phyloP scores from a whole-genome alignment of 2,329 filamentous ascomycete species.

The Seiridium unicorne region DNA sequence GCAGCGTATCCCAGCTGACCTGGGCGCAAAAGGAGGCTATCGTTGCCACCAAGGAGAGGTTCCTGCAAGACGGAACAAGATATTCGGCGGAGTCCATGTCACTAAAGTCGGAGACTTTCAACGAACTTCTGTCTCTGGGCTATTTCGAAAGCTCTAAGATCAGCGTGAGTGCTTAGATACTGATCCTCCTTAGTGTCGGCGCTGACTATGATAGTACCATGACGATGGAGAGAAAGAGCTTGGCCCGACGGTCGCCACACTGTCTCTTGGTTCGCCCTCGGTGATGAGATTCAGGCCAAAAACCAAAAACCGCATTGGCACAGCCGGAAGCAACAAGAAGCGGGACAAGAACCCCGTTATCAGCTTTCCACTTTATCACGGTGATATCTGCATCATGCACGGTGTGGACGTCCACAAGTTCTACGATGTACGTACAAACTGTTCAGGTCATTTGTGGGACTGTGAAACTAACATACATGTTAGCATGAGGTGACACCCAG shows the following conservation, averaged over 20 bases:
- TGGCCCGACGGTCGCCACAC: constrained; percentile 60
- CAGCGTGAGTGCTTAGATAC: constrained; percentile 35
- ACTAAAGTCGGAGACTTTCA: constrained; percentile 45
- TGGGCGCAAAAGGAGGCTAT: constrained; percentile 51
- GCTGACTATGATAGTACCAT: constrained; percentile 45
- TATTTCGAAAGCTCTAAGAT: constrained; percentile 63
- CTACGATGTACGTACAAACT: constrained; percentile 45
- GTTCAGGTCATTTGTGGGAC: constrained; percentile 14
- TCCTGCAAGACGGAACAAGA: constrained; percentile 3
- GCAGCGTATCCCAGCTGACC: constrained; percentile 49
- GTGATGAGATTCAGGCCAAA: constrained; percentile 60
- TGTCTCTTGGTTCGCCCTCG: constrained; percentile 58
- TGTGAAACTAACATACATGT: not conserved
- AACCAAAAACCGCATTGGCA: constrained; percentile 21
- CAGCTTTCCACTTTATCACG: constrained; percentile 51
- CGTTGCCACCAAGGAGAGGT: constrained; percentile 16
- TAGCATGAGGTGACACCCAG: constrained; percentile 51
- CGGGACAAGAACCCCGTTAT: constrained; percentile 30
- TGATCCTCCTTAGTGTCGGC: too few relatives aligned
- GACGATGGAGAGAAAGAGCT: constrained; percentile 65
- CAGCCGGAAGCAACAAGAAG: constrained; percentile 24
- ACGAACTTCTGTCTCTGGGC: constrained; percentile 61
- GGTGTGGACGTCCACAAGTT: constrained; percentile 56
- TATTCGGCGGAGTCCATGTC: constrained; percentile 19
- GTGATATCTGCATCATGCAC: constrained; percentile 65